These are phyloP conservation scores for Amanita pseudoporphyria DNA, from an alignment of 768 basidiomycete genomes.

Conservation along the genomic window DNA sequence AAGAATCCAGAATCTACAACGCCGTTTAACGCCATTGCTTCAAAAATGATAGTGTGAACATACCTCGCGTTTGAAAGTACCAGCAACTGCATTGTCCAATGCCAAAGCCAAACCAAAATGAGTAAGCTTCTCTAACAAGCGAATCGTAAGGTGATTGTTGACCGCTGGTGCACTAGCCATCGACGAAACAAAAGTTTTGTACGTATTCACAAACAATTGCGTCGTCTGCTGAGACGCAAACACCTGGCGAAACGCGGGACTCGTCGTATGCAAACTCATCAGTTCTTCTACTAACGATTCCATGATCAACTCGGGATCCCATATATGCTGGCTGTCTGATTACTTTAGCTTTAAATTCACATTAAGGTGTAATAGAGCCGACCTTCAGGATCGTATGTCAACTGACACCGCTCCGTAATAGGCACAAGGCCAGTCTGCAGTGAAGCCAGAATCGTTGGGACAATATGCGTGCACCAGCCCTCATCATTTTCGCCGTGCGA, in stretches of 20 bases:
- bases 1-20: conserved; percentile 45
- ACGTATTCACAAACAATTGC: conserved; percentile 56
- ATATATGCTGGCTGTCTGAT: conserved; percentile 12
- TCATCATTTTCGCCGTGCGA: conserved; percentile 18
- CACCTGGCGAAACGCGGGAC: conserved; percentile 55
- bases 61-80: conserved; percentile 69
- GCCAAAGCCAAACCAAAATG: conserved; percentile 64
- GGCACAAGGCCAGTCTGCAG: conserved; percentile 46
- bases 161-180: conserved; percentile 27
- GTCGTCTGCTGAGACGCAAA: conserved; percentile 68
- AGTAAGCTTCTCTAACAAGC: conserved; percentile 60
- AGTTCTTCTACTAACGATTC: conserved; percentile 61
- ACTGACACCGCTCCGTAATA: conserved; percentile 21
- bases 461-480: conserved; percentile 57
- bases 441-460: conserved; percentile 63
- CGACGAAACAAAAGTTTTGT: conserved; percentile 42
- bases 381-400: conserved; percentile 19
- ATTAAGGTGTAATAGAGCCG: not conserved
- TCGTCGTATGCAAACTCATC: conserved; percentile 57
- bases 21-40: not conserved
- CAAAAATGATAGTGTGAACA: conserved; percentile 6
- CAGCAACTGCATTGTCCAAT: conserved; percentile 49
- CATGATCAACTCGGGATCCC: conserved; percentile 27
- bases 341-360: not conserved
- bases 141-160: conserved; percentile 30